Evolutionary conservation across 345 rosid species (phyloP), one percentile per base, ranked within the genome.

Genomic region (Draba incana): DNA sequence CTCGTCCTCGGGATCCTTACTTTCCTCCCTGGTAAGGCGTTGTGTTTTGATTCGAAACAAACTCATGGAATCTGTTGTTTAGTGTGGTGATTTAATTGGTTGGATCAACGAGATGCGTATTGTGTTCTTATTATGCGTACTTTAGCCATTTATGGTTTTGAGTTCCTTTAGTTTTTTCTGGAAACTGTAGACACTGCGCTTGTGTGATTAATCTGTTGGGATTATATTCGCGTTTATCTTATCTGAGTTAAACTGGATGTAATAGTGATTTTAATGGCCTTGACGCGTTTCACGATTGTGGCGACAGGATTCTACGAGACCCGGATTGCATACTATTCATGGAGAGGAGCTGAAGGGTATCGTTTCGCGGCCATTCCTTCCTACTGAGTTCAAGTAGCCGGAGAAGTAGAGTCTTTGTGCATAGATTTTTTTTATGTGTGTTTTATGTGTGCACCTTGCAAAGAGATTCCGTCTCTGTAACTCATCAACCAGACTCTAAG

Each of bases 401-500:
- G 60, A 49, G 30, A 57, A 16, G 30, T 66, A 25, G n/a, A n/a
- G 3, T 38, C 38, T 55, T 2, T 67, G 69, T 75, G 64, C 58
- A 75, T 75, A 75, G n/a, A n/a, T n/a, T n/a, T n/a, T n/a, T n/a
- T n/a, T n/a, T n/a, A n/a, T n/a, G n/a, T n/a, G n/a, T n/a, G n/a
- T n/a, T n/a, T n/a, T n/a, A n/a, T n/a, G n/a, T n/a, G n/a, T n/a
- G 80, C 87, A 5, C 93, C 98, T 0, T 89, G 97, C 71, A 92
- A 92, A 83, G 99, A 92, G 79, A 94, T 94, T 48, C 99, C 99
- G 5, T 94, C 99, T 33, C 87, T 91, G 49, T 96, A 86, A 76
- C 96, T 94, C 77, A 94, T 94, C 80, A 91, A 89, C 81, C 97
- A 91, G 82, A 91, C 99, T 10, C 86, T 94, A 67, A 91, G 97